A percentile compares a stretch with the other conserved stretches of the same genome.
phyloP scores from a whole-genome alignment of 2,329 filamentous ascomycete genomes.

The Penicillium oxalicum region DNA sequence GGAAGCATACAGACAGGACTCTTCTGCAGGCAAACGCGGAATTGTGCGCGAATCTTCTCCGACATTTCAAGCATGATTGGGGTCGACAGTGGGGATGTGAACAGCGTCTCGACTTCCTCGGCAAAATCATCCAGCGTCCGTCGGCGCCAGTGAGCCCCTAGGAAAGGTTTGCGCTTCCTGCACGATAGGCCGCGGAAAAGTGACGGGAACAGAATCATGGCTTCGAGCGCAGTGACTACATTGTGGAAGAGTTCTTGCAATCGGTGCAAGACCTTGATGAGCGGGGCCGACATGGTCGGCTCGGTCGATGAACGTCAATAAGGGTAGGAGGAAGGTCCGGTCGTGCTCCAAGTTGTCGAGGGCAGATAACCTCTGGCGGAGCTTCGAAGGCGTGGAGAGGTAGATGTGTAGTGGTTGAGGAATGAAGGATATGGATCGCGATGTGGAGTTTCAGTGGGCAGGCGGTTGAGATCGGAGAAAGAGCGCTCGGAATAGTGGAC shows the following conservation, averaged over 20 bases:
- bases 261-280: constrained; percentile 36
- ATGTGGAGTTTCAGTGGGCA: no score
- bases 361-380: background rate
- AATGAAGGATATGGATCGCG: no score
- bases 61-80: constrained; percentile 41
- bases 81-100: constrained; percentile 31
- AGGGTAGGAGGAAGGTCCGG: background rate
- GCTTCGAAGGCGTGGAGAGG: constrained; percentile 3
- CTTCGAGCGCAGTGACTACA: constrained; percentile 36
- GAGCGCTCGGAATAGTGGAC: background rate
- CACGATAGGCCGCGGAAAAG: constrained; percentile 31
- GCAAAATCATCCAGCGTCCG: constrained; percentile 36
- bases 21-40: constrained; percentile 48
- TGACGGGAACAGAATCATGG: constrained; percentile 37
- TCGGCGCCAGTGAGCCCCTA: constrained; percentile 30
- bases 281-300: constrained; percentile 30
- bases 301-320: background rate
- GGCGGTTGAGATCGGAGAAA: no score
- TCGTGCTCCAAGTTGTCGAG: background rate
- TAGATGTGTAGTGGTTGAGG: no score
- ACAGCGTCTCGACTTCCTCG: constrained; percentile 35
- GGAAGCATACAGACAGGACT: constrained; percentile 60
- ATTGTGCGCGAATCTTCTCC: constrained; percentile 45
- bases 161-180: constrained; percentile 30
- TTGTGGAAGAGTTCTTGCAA: constrained; percentile 39